Base-by-base conservation (phyloP, 176 grass and related monocot genomes). In the Musa itinerans region DNA sequence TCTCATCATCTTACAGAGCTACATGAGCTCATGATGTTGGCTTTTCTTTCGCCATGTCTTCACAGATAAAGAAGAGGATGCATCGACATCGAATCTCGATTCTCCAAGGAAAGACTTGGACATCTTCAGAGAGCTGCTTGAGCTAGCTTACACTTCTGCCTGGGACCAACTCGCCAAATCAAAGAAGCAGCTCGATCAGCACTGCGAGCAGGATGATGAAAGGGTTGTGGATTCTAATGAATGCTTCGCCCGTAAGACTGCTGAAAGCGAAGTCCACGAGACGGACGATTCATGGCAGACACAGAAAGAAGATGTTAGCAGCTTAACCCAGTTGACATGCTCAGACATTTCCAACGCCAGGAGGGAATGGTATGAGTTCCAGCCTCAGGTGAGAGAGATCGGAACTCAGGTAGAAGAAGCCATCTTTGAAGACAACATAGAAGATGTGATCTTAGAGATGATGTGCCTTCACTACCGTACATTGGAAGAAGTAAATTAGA, bases 81-180 rank as follows among this genome's bases (percentile, higher is more conserved):
- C 10, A n/a, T 52, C 51, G 27, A 50, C 58, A 50, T 12, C 69
- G 9, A 55, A 52, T 12, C 17, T 79, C 25, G 81, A 66, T 26
- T 84, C 78, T 13, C 77, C 81, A 3, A 74, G 43, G 49, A 83
- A 91, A 67, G 68, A 81, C 72, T 65, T 89, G 80, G 70, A 85
- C 63, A 71, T 88, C 53, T 77, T 99, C 70, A 82, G 81, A 48
- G 79, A 89, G 68, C 82, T 97, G n/a, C 50, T 94, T 61, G 84
- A 99, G 63, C 69, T 66, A 29, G 82, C 80, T 19, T 91, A 84
- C 82, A 79, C 84, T 50, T 84, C 90, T 10, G 86, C 81, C 67
- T 78, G 81, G 65, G 57, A 81, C 10, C 82, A 84, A 19, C 75
- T 85, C 27, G 52, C 65, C 19, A 83, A 71, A 57, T 76, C 79